Evolutionary conservation across 2,329 filamentous ascomycete genomes (phyloP), one percentile per base, ranked within the genome.

Genomic region (Pseudopyrenochaeta lycopersici): DNA sequence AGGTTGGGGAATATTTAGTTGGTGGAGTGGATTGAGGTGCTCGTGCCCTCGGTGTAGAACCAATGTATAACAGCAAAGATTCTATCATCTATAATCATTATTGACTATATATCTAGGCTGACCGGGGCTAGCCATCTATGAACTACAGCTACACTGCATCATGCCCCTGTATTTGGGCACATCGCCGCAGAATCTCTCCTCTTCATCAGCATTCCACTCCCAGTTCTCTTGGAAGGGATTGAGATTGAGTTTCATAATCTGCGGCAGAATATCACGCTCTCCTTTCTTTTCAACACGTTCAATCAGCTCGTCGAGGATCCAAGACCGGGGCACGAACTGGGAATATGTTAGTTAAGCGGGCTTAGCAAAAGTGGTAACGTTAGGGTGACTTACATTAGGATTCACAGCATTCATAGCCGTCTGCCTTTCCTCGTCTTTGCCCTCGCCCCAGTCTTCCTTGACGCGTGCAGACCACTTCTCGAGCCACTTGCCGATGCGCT

Each of bases 111-210:
- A n/a, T 31, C 3, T 11, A 10, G n/a, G 14, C 12, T 21, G 18
- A 18, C 29, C 42, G 18, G n/a, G 20, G 14, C 9, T 10, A 1
- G 6, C 4, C 10, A 18, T 47, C 55, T 67, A 72, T 4, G 94
- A 97, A 73, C 92, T 97, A 77, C 95, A 99, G 73, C 91, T 96
- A 75, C 95, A 98, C 80, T 97, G 94, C 85, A 97, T 87, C 30
- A 90, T 90, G 63, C 91, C 85, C 76, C 88, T 87, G 40, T 82
- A 82, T 71, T 84, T 87, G 0, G 94, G 94, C 49, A 96, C 91
- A 77, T 97, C 92, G 2, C 90, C 89, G 64, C 88, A 91, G 81
- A 91, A 96, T 58, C 93, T 82, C 64, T 88, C 82, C 74, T 97
- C 94, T 71, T 97, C 91, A 14, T 87, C 85, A 46, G 78, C 79